These are phyloP conservation scores for Boletales sp. DNA, from an alignment of 768 basidiomycete genomes.

Conservation along the genomic window DNA sequence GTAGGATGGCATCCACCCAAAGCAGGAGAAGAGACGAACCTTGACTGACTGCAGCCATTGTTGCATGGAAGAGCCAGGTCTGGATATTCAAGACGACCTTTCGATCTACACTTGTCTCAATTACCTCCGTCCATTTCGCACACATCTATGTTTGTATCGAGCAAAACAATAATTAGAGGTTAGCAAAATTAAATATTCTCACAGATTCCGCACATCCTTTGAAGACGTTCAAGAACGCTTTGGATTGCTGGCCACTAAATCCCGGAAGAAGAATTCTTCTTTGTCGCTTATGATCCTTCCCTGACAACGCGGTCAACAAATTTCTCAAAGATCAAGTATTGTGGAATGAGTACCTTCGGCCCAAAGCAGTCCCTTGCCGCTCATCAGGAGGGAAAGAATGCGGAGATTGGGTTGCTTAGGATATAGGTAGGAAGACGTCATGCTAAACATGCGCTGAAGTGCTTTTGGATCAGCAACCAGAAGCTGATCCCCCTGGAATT, in stretches of 20 bases:
- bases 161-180: no score
- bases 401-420: conserved; percentile 34
- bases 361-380: conserved; percentile 37
- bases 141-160: conserved; percentile 22
- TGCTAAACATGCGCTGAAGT: conserved; percentile 36
- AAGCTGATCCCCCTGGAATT: conserved; percentile 39
- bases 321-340: conserved; percentile 7
- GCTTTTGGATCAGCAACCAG: conserved; percentile 49
- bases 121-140: conserved; percentile 21
- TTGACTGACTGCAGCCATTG: conserved; percentile 49
- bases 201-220: conserved; percentile 32
- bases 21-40: conserved; percentile 26
- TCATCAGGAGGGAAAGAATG: no score
- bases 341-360: conserved; percentile 33
- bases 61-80: conserved; percentile 38
- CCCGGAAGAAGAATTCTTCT: conserved; percentile 55
- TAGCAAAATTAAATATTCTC: not conserved
- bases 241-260: conserved; percentile 50
- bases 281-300: conserved; percentile 51
- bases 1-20: not conserved
- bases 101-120: conserved; percentile 6
- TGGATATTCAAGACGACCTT: conserved; percentile 22
- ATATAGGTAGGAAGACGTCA: conserved; percentile 36
- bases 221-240: conserved; percentile 49
- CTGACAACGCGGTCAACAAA: conserved; percentile 7